Evolutionary conservation across 108 stramenopile genomes (phyloP).

Genomic region (Schizochytrium sp.): DNA sequence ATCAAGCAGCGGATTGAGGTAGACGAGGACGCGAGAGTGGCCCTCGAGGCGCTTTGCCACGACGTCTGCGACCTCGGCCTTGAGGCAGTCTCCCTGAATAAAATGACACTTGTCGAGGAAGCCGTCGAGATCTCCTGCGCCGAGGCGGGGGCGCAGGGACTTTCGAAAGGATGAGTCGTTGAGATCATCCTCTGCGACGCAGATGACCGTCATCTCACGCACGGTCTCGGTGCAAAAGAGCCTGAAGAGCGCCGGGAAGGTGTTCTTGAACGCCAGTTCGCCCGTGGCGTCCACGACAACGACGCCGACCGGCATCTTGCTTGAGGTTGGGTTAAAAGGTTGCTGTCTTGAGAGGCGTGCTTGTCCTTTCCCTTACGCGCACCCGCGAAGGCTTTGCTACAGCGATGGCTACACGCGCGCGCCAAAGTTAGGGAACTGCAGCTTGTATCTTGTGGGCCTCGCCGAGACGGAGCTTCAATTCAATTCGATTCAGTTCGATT

Average conservation of each 20-base stretch:
- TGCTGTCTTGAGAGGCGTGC: too few species aligned
- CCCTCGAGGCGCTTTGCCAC: background rate
- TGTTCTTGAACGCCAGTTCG: slow-evolving; percentile 92
- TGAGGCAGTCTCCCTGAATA: slow-evolving; percentile 48
- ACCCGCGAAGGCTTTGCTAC: too few species aligned
- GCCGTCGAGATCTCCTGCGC: background rate
- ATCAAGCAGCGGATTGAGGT: slow-evolving; percentile 92
- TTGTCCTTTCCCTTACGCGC: too few species aligned
- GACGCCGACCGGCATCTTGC: background rate
- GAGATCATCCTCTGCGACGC: slow-evolving; percentile 61
- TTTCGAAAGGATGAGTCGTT: background rate
- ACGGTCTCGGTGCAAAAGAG: slow-evolving; percentile 60
- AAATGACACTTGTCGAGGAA: slow-evolving; percentile 55
- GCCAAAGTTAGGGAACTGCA: too few species aligned
- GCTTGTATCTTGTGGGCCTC: too few species aligned
- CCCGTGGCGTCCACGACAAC: slow-evolving; percentile 78
- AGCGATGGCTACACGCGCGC: too few species aligned
- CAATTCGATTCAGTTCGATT: too few species aligned
- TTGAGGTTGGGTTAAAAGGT: background rate
- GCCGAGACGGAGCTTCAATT: too few species aligned
- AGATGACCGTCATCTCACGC: slow-evolving; percentile 58
- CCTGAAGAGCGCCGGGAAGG: slow-evolving; percentile 80
- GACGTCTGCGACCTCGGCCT: background rate
- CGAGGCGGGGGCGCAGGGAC: background rate
- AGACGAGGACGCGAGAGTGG: slow-evolving; percentile 54